Evolutionary conservation across 352 stramenopile genomes (phyloP), one percentile per base, ranked within the genome.

Genomic region (Phytophthora melonis): DNA sequence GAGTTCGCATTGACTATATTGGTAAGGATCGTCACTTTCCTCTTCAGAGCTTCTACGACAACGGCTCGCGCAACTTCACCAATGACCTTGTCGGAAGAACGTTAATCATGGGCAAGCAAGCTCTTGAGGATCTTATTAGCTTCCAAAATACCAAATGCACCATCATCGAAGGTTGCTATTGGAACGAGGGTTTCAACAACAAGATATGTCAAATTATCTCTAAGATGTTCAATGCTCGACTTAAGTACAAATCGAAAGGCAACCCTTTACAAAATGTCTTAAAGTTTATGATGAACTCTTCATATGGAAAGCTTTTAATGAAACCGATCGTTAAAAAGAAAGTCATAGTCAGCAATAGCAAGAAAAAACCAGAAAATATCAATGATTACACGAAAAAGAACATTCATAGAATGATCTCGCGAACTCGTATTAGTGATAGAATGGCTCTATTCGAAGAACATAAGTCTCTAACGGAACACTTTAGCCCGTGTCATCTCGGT

Each of bases 171-270:
- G 60, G 50, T 18, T 5, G n/a, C 30, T 66, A 66, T 55, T 66
- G 59, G 59, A 66, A 66, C 53, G 59, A 67, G 39, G 50, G 60
- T 6, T 67, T 67, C 36, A 67, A 67, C 21, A 39, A 55, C 23
- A 14, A 14, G 21, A 67, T 67, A 19, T 16, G 4, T 27, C 6
- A 54, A 3, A 55, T 34, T 3, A 67, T 67, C 19, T n/a, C 9
- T 9, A 60, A 59, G 21, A 59, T 60, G n/a, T n/a, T n/a, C n/a
- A n/a, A n/a, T n/a, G n/a, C n/a, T n/a, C n/a, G n/a, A n/a, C n/a
- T n/a, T n/a, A n/a, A 60, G 16, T 60, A 60, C 50, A 67, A 67
- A 60, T 30, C 60, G 19, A 34, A 60, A 43, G 34, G 34, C 7
- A 67, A 67, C 45, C 18, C 60, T 16, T 13, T 60, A 21, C 32